A percentile compares a stretch with the other conserved stretches of the same genome.
phyloP scores from a whole-genome alignment of 1,284 basidiomycete species.

The Cystobasidiaceae sp. region DNA sequence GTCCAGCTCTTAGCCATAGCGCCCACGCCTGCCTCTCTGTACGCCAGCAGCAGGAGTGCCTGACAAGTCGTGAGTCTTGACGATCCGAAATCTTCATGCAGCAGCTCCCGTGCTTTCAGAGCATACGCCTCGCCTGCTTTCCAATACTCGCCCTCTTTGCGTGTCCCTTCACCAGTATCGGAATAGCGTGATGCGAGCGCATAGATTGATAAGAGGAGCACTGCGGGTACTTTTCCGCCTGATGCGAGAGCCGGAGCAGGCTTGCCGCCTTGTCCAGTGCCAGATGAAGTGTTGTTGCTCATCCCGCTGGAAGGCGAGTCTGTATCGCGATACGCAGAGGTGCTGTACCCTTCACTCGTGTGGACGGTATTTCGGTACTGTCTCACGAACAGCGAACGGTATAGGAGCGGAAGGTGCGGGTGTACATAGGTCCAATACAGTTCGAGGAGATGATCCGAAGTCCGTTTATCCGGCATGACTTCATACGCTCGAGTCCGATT shows the following conservation, averaged over 20 bases:
- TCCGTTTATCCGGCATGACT: slow-evolving; percentile 50
- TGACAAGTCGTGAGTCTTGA: slow-evolving; percentile 66
- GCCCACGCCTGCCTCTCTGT: slow-evolving; percentile 76
- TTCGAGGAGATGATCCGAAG: slow-evolving; percentile 63
- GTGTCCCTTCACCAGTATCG: slow-evolving; percentile 47
- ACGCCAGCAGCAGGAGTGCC: slow-evolving; percentile 69
- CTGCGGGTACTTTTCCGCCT: slow-evolving; percentile 53
- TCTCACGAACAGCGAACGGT: slow-evolving; percentile 64
- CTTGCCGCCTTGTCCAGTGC: slow-evolving; percentile 6
- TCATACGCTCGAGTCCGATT: slow-evolving; percentile 39
- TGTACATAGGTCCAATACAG: slow-evolving; percentile 76
- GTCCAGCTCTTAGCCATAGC: slow-evolving; percentile 82
- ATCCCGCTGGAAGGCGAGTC: slow-evolving; percentile 38
- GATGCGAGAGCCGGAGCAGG: slow-evolving; percentile 28
- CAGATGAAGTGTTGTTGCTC: background rate
- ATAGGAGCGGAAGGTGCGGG: slow-evolving; percentile 53
- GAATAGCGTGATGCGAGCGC: slow-evolving; percentile 67
- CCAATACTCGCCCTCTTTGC: slow-evolving; percentile 63
- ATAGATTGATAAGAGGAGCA: slow-evolving; percentile 71
- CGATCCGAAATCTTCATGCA: slow-evolving; percentile 64
- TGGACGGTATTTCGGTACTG: slow-evolving; percentile 49
- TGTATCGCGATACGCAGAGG: slow-evolving; percentile 36
- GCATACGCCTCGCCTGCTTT: slow-evolving; percentile 69
- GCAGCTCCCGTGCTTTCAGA: slow-evolving; percentile 61
- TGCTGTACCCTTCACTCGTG: slow-evolving; percentile 33